A percentile compares a stretch with the other conserved stretches of the same genome.
These are phyloP conservation scores for Styphnolobium japonicum DNA, from an alignment of 306 rosid species.

Conservation along the genomic window DNA sequence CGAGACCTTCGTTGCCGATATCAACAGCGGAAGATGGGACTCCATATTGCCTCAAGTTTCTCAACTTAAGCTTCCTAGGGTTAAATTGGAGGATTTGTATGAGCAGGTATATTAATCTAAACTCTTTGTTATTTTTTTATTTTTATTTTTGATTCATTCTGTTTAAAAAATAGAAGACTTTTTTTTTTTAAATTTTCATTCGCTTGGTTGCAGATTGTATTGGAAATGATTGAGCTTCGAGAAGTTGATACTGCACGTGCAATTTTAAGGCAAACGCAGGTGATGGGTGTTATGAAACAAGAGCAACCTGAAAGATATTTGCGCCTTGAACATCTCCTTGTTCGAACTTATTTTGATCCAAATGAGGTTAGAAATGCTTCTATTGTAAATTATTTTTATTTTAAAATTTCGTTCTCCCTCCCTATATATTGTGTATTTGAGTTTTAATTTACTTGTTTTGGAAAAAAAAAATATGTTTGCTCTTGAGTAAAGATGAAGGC, in stretches of 20 bases:
- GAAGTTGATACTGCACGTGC: slow-evolving; percentile 98
- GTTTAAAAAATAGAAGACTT: too few species aligned
- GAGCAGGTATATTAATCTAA: too few species aligned
- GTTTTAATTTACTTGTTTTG: not conserved
- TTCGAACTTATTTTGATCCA: slow-evolving; percentile 95
- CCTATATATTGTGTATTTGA: not conserved
- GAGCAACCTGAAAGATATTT: slow-evolving; percentile 98
- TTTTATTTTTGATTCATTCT: too few species aligned
- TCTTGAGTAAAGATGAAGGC: not conserved
- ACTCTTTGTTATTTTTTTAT: too few species aligned
- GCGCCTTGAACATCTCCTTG: slow-evolving; percentile 97
- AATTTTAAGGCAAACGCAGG: slow-evolving; percentile 93
- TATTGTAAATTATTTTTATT: not conserved
- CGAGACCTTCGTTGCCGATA: too few species aligned
- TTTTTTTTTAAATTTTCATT: slow-evolving; percentile 3
- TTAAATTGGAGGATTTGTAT: too few species aligned
- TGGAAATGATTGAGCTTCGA: slow-evolving; percentile 99
- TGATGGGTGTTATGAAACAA: slow-evolving; percentile 99
- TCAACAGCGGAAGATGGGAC: too few species aligned
- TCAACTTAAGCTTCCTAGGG: too few species aligned
- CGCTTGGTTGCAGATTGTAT: slow-evolving; percentile 67
- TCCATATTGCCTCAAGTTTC: too few species aligned
- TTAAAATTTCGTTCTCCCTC: not conserved
- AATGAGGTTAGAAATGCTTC: slow-evolving; percentile 63
- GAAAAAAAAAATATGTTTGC: not conserved